phyloP scores from a whole-genome alignment of 148 eudicot species.

The Pharnaceum exiguum region DNA sequence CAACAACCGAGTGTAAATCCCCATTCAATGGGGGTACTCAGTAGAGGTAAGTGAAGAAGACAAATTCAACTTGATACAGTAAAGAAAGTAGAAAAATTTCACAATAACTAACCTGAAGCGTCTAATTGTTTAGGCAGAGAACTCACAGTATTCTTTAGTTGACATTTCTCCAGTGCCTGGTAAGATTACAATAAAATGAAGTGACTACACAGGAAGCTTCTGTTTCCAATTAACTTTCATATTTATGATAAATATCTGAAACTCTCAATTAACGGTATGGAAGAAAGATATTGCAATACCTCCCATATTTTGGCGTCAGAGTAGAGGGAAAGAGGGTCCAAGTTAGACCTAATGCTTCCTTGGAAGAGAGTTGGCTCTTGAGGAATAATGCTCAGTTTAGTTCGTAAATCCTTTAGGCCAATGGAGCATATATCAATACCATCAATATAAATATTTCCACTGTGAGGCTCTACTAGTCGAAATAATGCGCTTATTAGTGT shows the following conservation, averaged over 20 bases:
- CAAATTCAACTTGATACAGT: no score
- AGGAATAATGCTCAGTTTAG: constrained; percentile 56
- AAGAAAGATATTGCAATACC: no score
- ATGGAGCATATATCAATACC: constrained; percentile 46
- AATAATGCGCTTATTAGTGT: constrained; percentile 52
- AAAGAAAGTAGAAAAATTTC: no score
- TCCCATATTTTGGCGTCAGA: constrained; percentile 55
- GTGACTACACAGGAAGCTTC: no score
- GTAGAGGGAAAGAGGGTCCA: constrained; percentile 48
- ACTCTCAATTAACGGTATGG: no score
- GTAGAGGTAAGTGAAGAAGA: no score
- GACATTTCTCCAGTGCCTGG: constrained; percentile 73
- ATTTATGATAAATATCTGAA: background rate
- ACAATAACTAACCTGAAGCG: constrained; percentile 53
- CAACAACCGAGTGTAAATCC: no score
- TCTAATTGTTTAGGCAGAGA: constrained; percentile 53
- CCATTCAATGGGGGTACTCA: no score
- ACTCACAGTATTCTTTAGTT: constrained; percentile 52
- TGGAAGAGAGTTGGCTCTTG: constrained; percentile 65
- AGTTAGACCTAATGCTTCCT: constrained; percentile 48
- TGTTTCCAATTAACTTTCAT: background rate
- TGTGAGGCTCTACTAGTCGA: constrained; percentile 46
- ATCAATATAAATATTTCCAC: constrained; percentile 48
- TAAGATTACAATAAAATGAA: background rate
- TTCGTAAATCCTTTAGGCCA: constrained; percentile 45